Base-by-base conservation (phyloP, 1,139 yeast species). In the Magnusiomyces clavatus region DNA sequence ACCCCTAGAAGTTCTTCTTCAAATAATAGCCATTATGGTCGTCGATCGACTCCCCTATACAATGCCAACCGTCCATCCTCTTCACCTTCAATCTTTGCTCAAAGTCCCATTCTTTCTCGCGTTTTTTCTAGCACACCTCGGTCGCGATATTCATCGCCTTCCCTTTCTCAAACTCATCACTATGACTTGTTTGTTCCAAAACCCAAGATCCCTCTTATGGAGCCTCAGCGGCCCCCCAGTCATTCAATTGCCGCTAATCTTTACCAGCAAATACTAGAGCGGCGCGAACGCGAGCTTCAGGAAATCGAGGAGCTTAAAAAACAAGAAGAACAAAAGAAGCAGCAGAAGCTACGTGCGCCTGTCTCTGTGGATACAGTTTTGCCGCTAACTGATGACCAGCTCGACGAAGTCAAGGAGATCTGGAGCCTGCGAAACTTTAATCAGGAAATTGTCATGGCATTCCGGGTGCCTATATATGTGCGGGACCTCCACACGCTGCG, bases 401-500 rank as follows among this genome's bases (percentile, higher is more conserved):
- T 48, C 1, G 54, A 56, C 0, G 60, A 67, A 46, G 75, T 80
- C n/a, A 63, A 72, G 19, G 59, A 61, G 5, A 63, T 69, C n/a
- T 72, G 80, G 72, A 58, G 61, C 14, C 61, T 59, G 39, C 63
- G 67, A 8, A 68, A 68, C 39, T 64, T 66, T 11, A 58, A 62
- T n/a, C 57, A 72, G 10, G 61, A 76, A 6, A 61, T 75, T 6
- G 75, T 73, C 10, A 70, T 72, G 13, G 76, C 71, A 46, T 74
- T 72, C 58, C 70, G 70, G 48, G 70, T 92, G 37, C 94, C 85
- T 53, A 77, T 92, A 8, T 71, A 73, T 4, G 77, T 77, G 0
- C 69, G 78, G 46, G 98, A 92, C 65, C 66, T 92, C 51, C 74
- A 76, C 50, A 89, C 97, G 0, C 71, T 92, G 39, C 70, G 76